Evolutionary conservation across 139 green algal species (phyloP).

Genomic region (Bryopsis sp.): DNA sequence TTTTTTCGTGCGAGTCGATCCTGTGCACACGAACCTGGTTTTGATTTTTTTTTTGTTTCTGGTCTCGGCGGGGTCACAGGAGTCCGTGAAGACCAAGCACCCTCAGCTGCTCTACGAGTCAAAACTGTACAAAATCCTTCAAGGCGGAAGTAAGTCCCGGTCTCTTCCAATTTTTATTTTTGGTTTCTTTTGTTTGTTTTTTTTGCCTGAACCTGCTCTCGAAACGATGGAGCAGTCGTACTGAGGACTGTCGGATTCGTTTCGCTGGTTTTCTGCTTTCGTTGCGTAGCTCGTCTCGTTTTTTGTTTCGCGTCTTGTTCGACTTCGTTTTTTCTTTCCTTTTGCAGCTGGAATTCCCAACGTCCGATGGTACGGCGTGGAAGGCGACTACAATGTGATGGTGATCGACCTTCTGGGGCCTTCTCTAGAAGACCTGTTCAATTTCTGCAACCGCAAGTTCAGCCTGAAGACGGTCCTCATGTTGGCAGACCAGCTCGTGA

Average conservation of each 20-base stretch:
- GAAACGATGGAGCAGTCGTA: neutral
- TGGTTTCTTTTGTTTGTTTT: too few species aligned
- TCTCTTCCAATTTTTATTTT: neutral
- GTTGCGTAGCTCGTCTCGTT: neutral
- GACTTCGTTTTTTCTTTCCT: neutral
- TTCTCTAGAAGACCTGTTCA: slow-evolving; percentile 97
- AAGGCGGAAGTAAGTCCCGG: slow-evolving; percentile 72
- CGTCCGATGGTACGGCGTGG: slow-evolving; percentile 96
- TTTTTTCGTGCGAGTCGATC: too few species aligned
- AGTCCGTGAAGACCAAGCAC: slow-evolving; percentile 79
- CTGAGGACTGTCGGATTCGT: neutral
- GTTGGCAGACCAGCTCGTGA: slow-evolving; percentile 96
- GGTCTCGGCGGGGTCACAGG: too few species aligned
- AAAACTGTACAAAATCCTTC: slow-evolving; percentile 92
- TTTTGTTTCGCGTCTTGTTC: too few species aligned
- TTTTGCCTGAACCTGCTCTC: neutral
- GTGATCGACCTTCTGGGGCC: slow-evolving; percentile 96
- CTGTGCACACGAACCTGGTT: too few species aligned
- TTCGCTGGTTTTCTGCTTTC: too few species aligned
- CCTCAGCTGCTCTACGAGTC: slow-evolving; percentile 92
- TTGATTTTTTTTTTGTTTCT: too few species aligned
- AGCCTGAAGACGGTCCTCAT: slow-evolving; percentile 97
- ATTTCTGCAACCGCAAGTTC: slow-evolving; percentile 98
- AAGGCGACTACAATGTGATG: slow-evolving; percentile 99
- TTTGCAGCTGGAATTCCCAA: slow-evolving; percentile 93